phyloP scores from a whole-genome alignment of 495 filamentous ascomycete genomes.

The Xeromyces bisporus region DNA sequence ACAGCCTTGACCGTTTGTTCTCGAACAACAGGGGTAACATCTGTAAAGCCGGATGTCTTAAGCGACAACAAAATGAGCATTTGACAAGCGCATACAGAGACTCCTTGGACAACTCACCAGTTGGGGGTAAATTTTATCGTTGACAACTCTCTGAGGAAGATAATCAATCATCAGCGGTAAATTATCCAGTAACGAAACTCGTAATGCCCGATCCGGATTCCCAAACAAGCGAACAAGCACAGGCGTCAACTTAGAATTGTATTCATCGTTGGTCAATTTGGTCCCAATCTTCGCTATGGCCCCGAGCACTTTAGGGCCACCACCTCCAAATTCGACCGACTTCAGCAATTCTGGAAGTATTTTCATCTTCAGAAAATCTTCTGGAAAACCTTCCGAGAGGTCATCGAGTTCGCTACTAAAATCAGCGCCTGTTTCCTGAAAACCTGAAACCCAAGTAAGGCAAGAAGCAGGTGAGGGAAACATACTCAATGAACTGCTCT shows the following conservation, averaged over 20 bases:
- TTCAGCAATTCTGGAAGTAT: slow-evolving; percentile 90
- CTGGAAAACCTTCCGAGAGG: slow-evolving; percentile 82
- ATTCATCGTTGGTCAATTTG: slow-evolving; percentile 80
- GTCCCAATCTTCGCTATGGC: slow-evolving; percentile 78
- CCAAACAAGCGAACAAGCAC: slow-evolving; percentile 76
- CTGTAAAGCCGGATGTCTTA: slow-evolving; percentile 78
- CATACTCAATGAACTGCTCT: slow-evolving; percentile 70
- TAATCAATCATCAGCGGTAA: slow-evolving; percentile 83
- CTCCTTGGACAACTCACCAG: slow-evolving; percentile 37
- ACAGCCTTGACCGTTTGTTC: slow-evolving; percentile 94
- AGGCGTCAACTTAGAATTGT: slow-evolving; percentile 66
- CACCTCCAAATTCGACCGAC: slow-evolving; percentile 91
- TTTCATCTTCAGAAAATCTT: slow-evolving; percentile 96
- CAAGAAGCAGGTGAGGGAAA: slow-evolving; percentile 3
- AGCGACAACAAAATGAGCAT: slow-evolving; percentile 3
- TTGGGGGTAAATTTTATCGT: slow-evolving; percentile 91
- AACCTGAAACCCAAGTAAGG: neutral
- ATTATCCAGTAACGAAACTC: slow-evolving; percentile 83
- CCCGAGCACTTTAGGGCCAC: slow-evolving; percentile 77
- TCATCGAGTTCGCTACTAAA: slow-evolving; percentile 57
- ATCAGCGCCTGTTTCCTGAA: neutral
- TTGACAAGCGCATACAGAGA: neutral
- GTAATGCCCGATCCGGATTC: slow-evolving; percentile 79
- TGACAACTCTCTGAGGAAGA: slow-evolving; percentile 75
- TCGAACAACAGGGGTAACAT: slow-evolving; percentile 75